Percentiles rank a stretch among this genome's conserved stretches.
phyloP scores from a whole-genome alignment of 1,139 yeast genomes.

The Nakaseomyces uthaithaninus region DNA sequence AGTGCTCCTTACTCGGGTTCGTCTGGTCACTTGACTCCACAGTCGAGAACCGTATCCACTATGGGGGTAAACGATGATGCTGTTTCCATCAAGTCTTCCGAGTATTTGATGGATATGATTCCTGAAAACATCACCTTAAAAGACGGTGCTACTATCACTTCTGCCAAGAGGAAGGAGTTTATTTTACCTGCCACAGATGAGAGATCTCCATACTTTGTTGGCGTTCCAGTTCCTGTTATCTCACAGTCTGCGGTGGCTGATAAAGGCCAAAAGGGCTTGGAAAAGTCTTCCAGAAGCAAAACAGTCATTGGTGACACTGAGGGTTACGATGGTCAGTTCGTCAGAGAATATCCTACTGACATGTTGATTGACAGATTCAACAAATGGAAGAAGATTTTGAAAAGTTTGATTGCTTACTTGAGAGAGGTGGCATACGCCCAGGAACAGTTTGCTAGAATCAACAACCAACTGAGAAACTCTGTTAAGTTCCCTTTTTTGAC shows the following conservation, averaged over 20 bases:
- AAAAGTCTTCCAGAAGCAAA: slow-evolving; percentile 6
- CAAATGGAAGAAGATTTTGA: slow-evolving; percentile 62
- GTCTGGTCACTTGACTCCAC: slow-evolving; percentile 3
- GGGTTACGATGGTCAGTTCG: slow-evolving; percentile 19
- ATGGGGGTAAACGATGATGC: slow-evolving; percentile 14
- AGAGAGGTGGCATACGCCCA: slow-evolving; percentile 57
- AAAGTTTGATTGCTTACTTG: slow-evolving; percentile 52
- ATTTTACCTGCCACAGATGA: slow-evolving; percentile 33
- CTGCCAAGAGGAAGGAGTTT: slow-evolving; percentile 21
- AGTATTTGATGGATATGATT: slow-evolving; percentile 21
- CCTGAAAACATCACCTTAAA: slow-evolving; percentile 18
- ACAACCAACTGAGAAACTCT: slow-evolving; percentile 52
- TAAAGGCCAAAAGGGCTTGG: slow-evolving; percentile 8
- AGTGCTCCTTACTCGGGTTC: neutral
- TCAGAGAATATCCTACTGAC: slow-evolving; percentile 35
- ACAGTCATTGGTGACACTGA: slow-evolving; percentile 14
- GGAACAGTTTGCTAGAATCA: slow-evolving; percentile 60
- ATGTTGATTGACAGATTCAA: slow-evolving; percentile 46
- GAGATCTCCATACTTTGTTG: slow-evolving; percentile 33
- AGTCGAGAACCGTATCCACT: neutral
- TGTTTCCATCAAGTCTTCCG: slow-evolving; percentile 21
- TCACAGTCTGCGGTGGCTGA: slow-evolving; percentile 17
- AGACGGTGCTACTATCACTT: slow-evolving; percentile 20
- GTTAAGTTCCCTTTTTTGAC: slow-evolving; percentile 49
- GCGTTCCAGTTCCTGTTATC: slow-evolving; percentile 32